These are phyloP conservation scores for Sphaerosporella brunnea DNA, from an alignment of 495 filamentous ascomycete species.

Conservation along the genomic window DNA sequence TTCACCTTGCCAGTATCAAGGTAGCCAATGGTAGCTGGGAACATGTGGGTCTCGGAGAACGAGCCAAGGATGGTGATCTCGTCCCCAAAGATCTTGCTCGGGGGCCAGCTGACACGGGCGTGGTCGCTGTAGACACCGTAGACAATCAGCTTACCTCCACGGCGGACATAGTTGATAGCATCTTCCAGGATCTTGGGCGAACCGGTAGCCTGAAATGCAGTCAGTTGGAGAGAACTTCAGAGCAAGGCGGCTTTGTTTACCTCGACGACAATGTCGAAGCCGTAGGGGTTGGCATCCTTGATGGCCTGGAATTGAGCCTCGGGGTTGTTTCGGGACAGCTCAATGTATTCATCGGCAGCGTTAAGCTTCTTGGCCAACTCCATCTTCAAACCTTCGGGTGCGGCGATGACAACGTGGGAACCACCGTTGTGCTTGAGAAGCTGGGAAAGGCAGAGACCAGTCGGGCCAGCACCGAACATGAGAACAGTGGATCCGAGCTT, in stretches of 20 bases:
- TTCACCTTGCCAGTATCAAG: conserved; percentile 49
- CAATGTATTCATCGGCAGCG: conserved; percentile 46
- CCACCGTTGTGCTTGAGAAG: conserved; percentile 47
- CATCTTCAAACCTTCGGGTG: conserved; percentile 50
- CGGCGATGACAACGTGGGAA: conserved; percentile 47
- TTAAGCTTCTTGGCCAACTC: conserved; percentile 50
- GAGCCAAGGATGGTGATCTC: conserved; percentile 55
- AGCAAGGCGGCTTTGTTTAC: no score
- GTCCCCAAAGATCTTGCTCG: conserved; percentile 45
- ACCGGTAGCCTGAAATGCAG: conserved; percentile 46
- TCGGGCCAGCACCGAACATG: conserved; percentile 52
- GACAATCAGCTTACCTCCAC: conserved; percentile 51
- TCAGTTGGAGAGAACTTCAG: no score
- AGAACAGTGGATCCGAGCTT: conserved; percentile 49
- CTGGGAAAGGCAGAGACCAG: conserved; percentile 41
- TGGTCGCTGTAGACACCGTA: conserved; percentile 48
- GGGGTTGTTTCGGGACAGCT: conserved; percentile 40
- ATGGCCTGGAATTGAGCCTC: conserved; percentile 41
- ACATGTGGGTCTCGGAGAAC: conserved; percentile 57
- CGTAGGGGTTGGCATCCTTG: conserved; percentile 48
- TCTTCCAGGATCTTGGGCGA: conserved; percentile 50
- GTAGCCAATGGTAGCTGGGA: conserved; percentile 53
- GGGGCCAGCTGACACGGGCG: conserved; percentile 45
- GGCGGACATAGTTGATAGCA: conserved; percentile 48
- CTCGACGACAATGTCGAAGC: conserved; percentile 49